These are phyloP conservation scores for Suhomyces guaymorum DNA, from an alignment of 1,139 yeast genomes.

Conservation along the genomic window DNA sequence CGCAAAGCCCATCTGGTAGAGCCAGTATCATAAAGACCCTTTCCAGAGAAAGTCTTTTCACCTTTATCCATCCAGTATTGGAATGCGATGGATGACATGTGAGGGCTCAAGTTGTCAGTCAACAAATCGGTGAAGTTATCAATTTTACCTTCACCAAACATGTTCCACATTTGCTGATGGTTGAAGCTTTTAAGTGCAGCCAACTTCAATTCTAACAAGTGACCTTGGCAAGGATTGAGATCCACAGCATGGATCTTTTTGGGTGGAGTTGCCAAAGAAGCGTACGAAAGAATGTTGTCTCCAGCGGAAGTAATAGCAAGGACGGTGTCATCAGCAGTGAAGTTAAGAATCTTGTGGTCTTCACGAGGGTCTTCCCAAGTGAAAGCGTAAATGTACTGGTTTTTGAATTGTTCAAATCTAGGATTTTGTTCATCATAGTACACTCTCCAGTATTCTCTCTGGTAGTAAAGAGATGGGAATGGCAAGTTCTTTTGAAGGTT, in stretches of 20 bases:
- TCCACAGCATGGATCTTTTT: constrained; percentile 81
- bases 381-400: constrained; percentile 81
- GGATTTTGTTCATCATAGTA: constrained; percentile 73
- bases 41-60: constrained; percentile 56
- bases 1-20: constrained; percentile 85
- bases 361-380: constrained; percentile 92
- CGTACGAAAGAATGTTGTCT: constrained; percentile 75
- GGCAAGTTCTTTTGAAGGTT: constrained; percentile 69
- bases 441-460: constrained; percentile 74
- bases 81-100: constrained; percentile 75
- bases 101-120: constrained; percentile 58
- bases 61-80: constrained; percentile 79
- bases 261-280: constrained; percentile 70
- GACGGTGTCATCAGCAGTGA: constrained; percentile 65
- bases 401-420: constrained; percentile 67
- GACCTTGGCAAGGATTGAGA: constrained; percentile 80
- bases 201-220: constrained; percentile 72
- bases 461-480: constrained; percentile 77
- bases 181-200: constrained; percentile 60
- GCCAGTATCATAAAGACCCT: constrained; percentile 76
- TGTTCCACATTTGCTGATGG: constrained; percentile 66
- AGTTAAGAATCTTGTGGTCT: constrained; percentile 65
- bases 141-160: constrained; percentile 75
- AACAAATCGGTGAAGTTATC: constrained; percentile 49
- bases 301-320: constrained; percentile 87